Evolutionary conservation across 2,329 filamentous ascomycete species (phyloP).

Genomic region (Cladobotryum mycophilum): DNA sequence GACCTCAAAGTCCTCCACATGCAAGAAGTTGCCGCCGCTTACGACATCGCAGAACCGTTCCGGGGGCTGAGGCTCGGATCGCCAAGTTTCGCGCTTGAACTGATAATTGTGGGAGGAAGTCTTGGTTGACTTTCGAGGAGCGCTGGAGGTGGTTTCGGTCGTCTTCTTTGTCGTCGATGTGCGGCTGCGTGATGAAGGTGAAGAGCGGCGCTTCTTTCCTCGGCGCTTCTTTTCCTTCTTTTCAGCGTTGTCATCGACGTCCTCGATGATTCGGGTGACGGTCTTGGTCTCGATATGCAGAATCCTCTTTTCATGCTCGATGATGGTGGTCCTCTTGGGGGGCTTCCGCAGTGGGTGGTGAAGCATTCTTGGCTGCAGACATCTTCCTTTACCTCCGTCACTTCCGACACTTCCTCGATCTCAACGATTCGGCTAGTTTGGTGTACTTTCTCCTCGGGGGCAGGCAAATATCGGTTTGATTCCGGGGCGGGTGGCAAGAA

Average conservation of each 20-base stretch:
- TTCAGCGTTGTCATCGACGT: background rate
- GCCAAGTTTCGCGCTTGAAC: constrained; percentile 7
- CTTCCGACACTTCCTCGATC: constrained; percentile 9
- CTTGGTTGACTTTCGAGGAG: constrained; percentile 8
- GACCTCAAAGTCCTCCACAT: constrained; percentile 11
- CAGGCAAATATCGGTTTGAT: background rate
- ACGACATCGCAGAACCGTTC: constrained; percentile 9
- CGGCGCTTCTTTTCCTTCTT: constrained; percentile 3
- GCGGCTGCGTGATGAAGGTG: background rate
- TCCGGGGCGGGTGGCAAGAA: background rate
- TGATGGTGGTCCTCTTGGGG: constrained; percentile 8
- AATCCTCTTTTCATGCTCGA: constrained; percentile 7
- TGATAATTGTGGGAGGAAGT: constrained; percentile 2
- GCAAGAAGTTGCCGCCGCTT: constrained; percentile 8
- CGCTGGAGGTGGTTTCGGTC: background rate
- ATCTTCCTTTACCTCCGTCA: constrained; percentile 5
- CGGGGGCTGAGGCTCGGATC: constrained; percentile 10
- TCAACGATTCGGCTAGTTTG: background rate
- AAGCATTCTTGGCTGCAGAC: constrained; percentile 5
- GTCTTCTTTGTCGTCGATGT: background rate
- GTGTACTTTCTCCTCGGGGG: background rate
- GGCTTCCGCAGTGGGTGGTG: constrained; percentile 2
- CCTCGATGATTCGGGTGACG: background rate
- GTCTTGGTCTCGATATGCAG: constrained; percentile 8
- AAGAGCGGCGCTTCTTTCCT: background rate